Evolutionary conservation across 192 early-diverging fungal species (phyloP).

Genomic region (Gonapodya sp.): DNA sequence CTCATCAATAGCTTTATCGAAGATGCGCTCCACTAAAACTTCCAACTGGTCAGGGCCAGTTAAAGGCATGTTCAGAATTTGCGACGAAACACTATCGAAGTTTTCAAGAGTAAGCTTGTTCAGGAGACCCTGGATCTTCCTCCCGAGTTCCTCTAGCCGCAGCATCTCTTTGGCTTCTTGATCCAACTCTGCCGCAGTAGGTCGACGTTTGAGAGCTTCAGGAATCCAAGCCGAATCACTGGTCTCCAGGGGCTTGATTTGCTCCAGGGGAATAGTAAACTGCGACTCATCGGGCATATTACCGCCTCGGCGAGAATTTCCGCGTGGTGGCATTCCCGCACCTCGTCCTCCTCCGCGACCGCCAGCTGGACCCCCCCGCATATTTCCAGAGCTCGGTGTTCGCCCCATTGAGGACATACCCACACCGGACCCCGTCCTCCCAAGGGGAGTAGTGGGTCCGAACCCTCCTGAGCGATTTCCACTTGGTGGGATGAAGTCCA

Average conservation of each 20-base stretch:
- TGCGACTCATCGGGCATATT: conserved; percentile 26
- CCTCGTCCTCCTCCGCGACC: conserved; percentile 48
- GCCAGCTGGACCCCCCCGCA: conserved; percentile 33
- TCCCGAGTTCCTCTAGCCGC: conserved; percentile 41
- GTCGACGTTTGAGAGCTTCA: conserved; percentile 20
- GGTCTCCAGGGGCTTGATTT: conserved; percentile 69
- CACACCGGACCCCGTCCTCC: conserved; percentile 15
- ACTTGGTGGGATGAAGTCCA: conserved; percentile 15
- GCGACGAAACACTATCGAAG: conserved; percentile 74
- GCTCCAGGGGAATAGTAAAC: conserved; percentile 36
- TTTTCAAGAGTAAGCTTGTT: conserved; percentile 98
- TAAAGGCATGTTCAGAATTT: conserved; percentile 73
- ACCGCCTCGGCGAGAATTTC: conserved; percentile 18
- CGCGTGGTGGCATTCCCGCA: conserved; percentile 29
- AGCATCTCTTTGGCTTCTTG: conserved; percentile 29
- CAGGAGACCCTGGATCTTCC: conserved; percentile 76
- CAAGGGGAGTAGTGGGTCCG: conserved; percentile 30
- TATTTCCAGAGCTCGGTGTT: conserved; percentile 48
- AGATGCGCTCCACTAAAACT: conserved; percentile 77
- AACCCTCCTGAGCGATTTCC: conserved; percentile 23
- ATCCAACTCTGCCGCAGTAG: conserved; percentile 11
- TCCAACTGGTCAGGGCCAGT: conserved; percentile 54
- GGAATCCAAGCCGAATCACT: conserved; percentile 76
- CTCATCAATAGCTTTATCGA: conserved; percentile 94
- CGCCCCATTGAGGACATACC: conserved; percentile 31